phyloP scores from a whole-genome alignment of 2,329 filamentous ascomycete species.

The Didymella sp. region DNA sequence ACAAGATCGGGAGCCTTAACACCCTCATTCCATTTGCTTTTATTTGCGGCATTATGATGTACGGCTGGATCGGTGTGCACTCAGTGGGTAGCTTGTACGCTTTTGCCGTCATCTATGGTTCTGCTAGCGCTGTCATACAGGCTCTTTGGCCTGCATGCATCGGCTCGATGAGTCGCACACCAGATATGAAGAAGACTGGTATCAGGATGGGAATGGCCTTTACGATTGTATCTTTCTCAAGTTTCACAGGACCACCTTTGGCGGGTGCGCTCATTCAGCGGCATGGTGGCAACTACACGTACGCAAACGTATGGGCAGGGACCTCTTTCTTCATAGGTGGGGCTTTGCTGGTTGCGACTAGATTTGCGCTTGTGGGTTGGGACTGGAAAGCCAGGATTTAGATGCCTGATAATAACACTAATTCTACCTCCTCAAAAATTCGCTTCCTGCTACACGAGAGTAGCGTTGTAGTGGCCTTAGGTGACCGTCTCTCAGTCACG shows the following conservation, averaged over 20 bases:
- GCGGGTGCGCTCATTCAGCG: conserved; percentile 45
- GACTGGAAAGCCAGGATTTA: conserved; percentile 38
- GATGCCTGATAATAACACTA: background rate
- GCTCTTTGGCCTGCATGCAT: conserved; percentile 41
- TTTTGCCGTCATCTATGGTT: conserved; percentile 44
- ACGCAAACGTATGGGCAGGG: conserved; percentile 49
- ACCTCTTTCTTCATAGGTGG: conserved; percentile 41
- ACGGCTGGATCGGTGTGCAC: conserved; percentile 42
- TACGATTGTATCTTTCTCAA: conserved; percentile 46
- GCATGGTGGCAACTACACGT: conserved; percentile 38
- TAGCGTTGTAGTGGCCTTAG: too few relatives aligned
- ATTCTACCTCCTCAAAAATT: background rate
- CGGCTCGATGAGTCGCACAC: conserved; percentile 41
- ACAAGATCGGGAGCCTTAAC: conserved; percentile 53
- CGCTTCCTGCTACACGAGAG: background rate
- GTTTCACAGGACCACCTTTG: conserved; percentile 46
- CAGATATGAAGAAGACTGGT: conserved; percentile 44
- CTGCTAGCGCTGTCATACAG: conserved; percentile 39
- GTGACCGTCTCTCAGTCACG: too few relatives aligned
- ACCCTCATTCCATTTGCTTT: conserved; percentile 58
- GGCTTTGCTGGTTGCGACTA: conserved; percentile 33
- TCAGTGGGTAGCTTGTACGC: conserved; percentile 35
- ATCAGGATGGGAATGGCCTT: conserved; percentile 49
- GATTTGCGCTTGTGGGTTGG: conserved; percentile 40
- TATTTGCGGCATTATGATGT: conserved; percentile 56